Evolutionary conservation across 73 alveolate genomes (phyloP).

Genomic region (Diophrys appendiculata): DNA sequence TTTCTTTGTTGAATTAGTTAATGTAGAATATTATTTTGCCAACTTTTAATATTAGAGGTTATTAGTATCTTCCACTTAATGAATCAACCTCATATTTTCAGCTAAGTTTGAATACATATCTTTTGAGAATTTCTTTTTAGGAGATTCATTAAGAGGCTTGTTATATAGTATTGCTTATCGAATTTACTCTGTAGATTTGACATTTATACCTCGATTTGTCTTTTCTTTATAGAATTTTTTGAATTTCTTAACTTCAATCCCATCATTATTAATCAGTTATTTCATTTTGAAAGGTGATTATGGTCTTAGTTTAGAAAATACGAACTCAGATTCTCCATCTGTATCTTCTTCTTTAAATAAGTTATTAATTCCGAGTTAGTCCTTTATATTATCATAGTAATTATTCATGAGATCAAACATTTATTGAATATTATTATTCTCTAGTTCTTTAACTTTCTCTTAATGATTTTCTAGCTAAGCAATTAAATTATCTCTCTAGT

Average conservation of each 20-base stretch:
- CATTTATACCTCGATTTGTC: too few relatives aligned
- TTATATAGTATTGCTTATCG: too few relatives aligned
- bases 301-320: too few relatives aligned
- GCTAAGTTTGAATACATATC: not conserved
- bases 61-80: not conserved
- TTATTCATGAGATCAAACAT: conserved; percentile 43
- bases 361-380: conserved; percentile 26
- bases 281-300: too few relatives aligned
- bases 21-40: not conserved
- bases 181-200: too few relatives aligned
- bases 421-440: conserved; percentile 15
- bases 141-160: too few relatives aligned
- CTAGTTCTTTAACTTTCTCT: conserved; percentile 6
- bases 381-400: conserved; percentile 39
- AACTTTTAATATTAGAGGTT: not conserved
- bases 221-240: too few relatives aligned
- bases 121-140: not conserved
- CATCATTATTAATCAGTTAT: too few relatives aligned
- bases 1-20: not conserved
- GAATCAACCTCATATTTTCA: not conserved
- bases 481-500: conserved; percentile 12
- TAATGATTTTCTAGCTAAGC: conserved; percentile 15
- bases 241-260: too few relatives aligned
- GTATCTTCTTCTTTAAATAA: conserved; percentile 31
- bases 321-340: too few relatives aligned